These are phyloP conservation scores for Cadophora sp. DNA, from an alignment of 2,329 filamentous ascomycete species.

Conservation along the genomic window DNA sequence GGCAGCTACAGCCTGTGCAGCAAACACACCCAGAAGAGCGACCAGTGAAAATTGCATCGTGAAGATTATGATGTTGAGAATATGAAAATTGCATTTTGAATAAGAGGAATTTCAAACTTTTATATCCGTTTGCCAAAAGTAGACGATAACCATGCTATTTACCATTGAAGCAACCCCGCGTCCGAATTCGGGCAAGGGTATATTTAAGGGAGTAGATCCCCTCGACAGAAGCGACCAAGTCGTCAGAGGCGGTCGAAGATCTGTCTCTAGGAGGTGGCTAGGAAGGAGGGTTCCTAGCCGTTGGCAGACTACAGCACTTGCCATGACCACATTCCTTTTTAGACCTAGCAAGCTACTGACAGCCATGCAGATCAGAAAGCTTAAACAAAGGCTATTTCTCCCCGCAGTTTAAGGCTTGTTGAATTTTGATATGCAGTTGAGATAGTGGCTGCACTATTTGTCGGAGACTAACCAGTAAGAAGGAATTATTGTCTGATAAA, in stretches of 20 bases:
- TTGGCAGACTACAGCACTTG: background rate
- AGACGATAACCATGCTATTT: background rate
- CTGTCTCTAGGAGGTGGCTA: background rate
- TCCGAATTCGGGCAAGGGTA: background rate
- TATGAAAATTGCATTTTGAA: background rate
- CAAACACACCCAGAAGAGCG: slow-evolving; percentile 25
- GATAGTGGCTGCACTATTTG: background rate
- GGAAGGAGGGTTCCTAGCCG: background rate
- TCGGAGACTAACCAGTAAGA: background rate
- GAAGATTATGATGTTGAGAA: background rate
- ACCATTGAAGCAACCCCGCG: background rate
- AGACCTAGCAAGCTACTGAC: background rate
- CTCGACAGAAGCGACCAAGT: background rate
- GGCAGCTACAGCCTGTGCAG: slow-evolving; percentile 24
- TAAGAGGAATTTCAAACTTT: background rate
- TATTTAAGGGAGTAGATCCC: background rate
- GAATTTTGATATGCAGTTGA: background rate
- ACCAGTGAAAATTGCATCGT: slow-evolving; percentile 33
- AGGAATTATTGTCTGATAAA: background rate
- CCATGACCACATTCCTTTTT: slow-evolving; percentile 17
- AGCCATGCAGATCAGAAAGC: slow-evolving; percentile 10
- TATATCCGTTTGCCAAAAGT: background rate
- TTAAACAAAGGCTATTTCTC: background rate
- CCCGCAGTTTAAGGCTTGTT: background rate
- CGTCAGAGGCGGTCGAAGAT: background rate